These are phyloP conservation scores for Ustilago bromivora DNA, from an alignment of 1,284 basidiomycete species.

Conservation along the genomic window DNA sequence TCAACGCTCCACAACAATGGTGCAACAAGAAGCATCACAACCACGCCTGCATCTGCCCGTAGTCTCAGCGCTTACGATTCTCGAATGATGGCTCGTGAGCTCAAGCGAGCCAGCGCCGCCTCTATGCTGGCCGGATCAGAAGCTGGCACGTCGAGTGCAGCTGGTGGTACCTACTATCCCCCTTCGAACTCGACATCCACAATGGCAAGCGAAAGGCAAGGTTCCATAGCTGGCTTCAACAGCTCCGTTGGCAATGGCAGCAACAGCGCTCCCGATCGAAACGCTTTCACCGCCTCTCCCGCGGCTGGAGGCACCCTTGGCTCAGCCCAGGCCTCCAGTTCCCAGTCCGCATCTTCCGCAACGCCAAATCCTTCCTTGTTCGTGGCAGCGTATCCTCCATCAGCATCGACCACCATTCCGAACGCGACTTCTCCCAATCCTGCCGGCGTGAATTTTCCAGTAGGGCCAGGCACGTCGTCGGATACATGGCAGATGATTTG, in stretches of 20 bases:
- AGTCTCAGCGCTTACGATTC: slow-evolving; percentile 37
- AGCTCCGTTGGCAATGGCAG: neutral
- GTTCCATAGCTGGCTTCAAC: neutral
- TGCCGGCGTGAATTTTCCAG: slow-evolving; percentile 18
- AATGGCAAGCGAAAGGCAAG: slow-evolving; percentile 26
- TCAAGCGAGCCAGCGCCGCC: slow-evolving; percentile 49
- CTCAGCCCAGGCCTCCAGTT: slow-evolving; percentile 7
- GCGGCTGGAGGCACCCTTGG: slow-evolving; percentile 17
- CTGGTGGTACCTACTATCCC: slow-evolving; percentile 12
- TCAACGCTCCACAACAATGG: slow-evolving; percentile 9
- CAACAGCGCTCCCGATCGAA: slow-evolving; percentile 10
- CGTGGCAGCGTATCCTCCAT: slow-evolving; percentile 14
- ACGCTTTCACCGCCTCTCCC: slow-evolving; percentile 18
- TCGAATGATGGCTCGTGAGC: slow-evolving; percentile 51
- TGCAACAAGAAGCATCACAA: slow-evolving; percentile 5
- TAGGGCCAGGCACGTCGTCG: slow-evolving; percentile 33
- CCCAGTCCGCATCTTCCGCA: slow-evolving; percentile 15
- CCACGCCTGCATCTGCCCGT: slow-evolving; percentile 40
- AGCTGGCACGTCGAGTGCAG: slow-evolving; percentile 8
- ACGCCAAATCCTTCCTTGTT: slow-evolving; percentile 10
- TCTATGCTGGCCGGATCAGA: slow-evolving; percentile 46
- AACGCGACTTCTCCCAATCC: slow-evolving; percentile 34
- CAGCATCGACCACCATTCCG: slow-evolving; percentile 2
- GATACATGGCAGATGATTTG: slow-evolving; percentile 80
- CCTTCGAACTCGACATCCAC: slow-evolving; percentile 20